phyloP scores from a whole-genome alignment of 2,329 filamentous ascomycete species.

The Coccinonectria pachysandricola region DNA sequence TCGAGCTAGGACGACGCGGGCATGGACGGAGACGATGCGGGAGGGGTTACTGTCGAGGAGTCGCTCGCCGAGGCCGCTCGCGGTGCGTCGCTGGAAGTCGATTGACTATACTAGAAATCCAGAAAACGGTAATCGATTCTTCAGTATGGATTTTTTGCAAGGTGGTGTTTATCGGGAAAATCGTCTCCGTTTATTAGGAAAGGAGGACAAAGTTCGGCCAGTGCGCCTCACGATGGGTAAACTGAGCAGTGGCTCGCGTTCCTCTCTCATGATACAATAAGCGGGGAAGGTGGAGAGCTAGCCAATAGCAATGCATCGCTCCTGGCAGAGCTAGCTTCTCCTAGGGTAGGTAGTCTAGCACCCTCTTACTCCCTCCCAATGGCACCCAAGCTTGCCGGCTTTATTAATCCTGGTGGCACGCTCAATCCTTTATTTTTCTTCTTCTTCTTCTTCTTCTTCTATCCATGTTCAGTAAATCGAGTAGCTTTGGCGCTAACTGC shows the following conservation, averaged over 20 bases:
- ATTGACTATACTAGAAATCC: slow-evolving; percentile 4
- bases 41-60: slow-evolving; percentile 3
- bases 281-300: slow-evolving; percentile 19
- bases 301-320: slow-evolving; percentile 22
- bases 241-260: slow-evolving; percentile 17
- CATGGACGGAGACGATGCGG: slow-evolving; percentile 8
- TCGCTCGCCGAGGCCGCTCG: slow-evolving; percentile 2
- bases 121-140: slow-evolving; percentile 1
- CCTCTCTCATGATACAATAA: slow-evolving; percentile 30
- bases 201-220: slow-evolving; percentile 18
- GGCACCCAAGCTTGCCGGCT: no score
- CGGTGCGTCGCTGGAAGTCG: slow-evolving; percentile 3
- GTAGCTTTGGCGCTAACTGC: no score
- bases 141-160: no score
- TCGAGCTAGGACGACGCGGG: no score
- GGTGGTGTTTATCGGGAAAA: no score
- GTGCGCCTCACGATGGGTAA: slow-evolving; percentile 11
- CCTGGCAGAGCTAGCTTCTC: no score
- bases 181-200: slow-evolving; percentile 15
- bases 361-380: no score
- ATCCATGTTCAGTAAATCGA: slow-evolving; percentile 8
- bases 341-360: no score
- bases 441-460: slow-evolving; percentile 1
- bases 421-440: slow-evolving; percentile 1
- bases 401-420: slow-evolving; percentile 6